Conservation (phyloP, 345 rosid genomes). For the Aquilaria yunnanensis region DNA sequence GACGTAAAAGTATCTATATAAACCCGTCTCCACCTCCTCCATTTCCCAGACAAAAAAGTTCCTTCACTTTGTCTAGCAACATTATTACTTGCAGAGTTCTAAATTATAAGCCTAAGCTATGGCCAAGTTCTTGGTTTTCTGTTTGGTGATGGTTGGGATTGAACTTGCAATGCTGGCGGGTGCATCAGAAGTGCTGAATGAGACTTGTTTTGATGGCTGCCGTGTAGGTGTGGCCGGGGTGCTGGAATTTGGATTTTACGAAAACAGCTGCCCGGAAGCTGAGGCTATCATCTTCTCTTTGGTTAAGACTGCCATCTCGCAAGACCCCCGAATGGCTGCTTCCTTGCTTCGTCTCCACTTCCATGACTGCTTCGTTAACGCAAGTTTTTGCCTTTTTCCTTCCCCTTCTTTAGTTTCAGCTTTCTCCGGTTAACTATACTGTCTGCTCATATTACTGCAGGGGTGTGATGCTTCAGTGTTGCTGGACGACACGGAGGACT, state of each 20-base stretch:
- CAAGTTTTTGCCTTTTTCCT: constrained; percentile 20
- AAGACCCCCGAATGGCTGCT: constrained; percentile 78
- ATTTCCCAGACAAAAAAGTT: background rate
- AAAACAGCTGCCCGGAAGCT: constrained; percentile 57
- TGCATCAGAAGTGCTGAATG: constrained; percentile 21
- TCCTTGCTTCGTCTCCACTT: constrained; percentile 77
- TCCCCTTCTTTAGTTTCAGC: background rate
- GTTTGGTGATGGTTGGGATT: constrained; percentile 9
- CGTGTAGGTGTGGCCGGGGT: constrained; percentile 29
- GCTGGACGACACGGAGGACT: constrained; percentile 52
- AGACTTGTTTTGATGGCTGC: constrained; percentile 36
- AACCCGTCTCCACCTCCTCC: background rate
- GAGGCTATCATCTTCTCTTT: constrained; percentile 51
- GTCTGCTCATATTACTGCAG: constrained; percentile 23
- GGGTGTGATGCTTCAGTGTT: constrained; percentile 85
- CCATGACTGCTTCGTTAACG: constrained; percentile 81
- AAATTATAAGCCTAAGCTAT: background rate
- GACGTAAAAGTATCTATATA: background rate
- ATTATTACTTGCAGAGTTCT: background rate
- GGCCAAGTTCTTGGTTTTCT: constrained; percentile 10
- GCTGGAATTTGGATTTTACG: constrained; percentile 42
- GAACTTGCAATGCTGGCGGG: constrained; percentile 15
- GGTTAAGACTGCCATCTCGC: constrained; percentile 50
- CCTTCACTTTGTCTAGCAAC: background rate
- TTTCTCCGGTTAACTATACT: background rate